Evolutionary conservation across 805 yeast genomes (phyloP), one percentile per base, ranked within the genome.

Genomic region (Wickerhamiella occidentalis): DNA sequence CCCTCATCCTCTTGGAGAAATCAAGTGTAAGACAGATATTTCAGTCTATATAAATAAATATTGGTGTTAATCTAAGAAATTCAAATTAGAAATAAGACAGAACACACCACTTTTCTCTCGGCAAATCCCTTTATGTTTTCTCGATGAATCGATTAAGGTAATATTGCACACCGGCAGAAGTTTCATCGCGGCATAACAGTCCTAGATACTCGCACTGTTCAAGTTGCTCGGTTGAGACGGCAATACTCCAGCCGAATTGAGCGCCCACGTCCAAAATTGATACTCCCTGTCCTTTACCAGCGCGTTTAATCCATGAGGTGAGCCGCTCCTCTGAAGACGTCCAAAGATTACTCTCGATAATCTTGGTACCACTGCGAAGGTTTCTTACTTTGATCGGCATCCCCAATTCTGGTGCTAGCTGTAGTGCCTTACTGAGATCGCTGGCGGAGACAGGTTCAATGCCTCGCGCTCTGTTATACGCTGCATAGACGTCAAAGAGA

Each of bases 391-490:
- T 59, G 26, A 82, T 63, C 0, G 90, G 86, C 13, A 90, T 66
- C 6, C 75, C 69, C 40, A 87, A 65, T 6, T 57, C 58, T 6
- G 74, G 78, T 58, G 86, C 78, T 12, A 70, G 61, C 23, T 69
- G 70, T 48, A 85, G 73, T 0, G 95, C 79, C 42, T 74, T 75
- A 46, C 65, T 70, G 46, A 90, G 67, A 55, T 85, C 94, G 21
- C 64, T 64, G 0, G 96, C 85, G 1, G 85, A 72, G 0, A 88
- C 73, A 37, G 86, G 69, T 44, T 80, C 81, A 23, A 76, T 68
- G 6, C 85, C 78, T 55, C 84, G 70, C 0, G 81, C 72, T 52
- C 82, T 69, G 55, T 82, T 82, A 64, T 78, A 82, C 22, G 77
- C 54, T 0, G 80, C 77, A 62, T 72, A 83, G 17, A 82, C 59